Evolutionary conservation across 73 alveolate species (phyloP).

Genomic region (Vitrella brassicaformis): DNA sequence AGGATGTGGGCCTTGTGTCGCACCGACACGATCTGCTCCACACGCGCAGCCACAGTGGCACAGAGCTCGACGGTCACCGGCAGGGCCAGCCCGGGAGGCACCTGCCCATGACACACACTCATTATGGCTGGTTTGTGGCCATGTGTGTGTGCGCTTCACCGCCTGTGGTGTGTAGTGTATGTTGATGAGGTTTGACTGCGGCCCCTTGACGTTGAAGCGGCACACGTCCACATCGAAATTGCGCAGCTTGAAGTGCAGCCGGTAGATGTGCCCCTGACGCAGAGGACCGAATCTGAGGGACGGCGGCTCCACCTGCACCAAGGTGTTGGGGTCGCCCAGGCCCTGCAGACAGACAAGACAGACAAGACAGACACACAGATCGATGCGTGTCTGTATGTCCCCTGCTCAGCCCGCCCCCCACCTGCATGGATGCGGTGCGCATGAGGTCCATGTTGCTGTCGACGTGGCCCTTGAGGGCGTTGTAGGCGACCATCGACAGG

Average conservation of each 20-base stretch:
- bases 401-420: neutral
- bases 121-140: too few relatives aligned
- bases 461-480: neutral
- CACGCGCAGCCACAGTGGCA: neutral
- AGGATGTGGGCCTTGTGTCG: neutral
- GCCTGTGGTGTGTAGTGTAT: too few relatives aligned
- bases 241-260: neutral
- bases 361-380: neutral
- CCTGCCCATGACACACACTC: too few relatives aligned
- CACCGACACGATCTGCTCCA: neutral
- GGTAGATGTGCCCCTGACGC: neutral
- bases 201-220: too few relatives aligned
- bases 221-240: neutral
- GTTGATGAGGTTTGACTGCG: too few relatives aligned
- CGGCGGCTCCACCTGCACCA: neutral
- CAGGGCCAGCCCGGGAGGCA: neutral
- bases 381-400: too few relatives aligned
- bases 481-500: neutral
- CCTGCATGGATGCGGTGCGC: neutral
- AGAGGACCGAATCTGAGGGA: neutral
- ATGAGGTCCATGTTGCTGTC: neutral
- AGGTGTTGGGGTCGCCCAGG: neutral
- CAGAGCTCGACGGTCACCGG: neutral
- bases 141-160: too few relatives aligned
- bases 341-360: neutral